Evolutionary conservation across 306 rosid species (phyloP).

Genomic region (Inga laurina): DNA sequence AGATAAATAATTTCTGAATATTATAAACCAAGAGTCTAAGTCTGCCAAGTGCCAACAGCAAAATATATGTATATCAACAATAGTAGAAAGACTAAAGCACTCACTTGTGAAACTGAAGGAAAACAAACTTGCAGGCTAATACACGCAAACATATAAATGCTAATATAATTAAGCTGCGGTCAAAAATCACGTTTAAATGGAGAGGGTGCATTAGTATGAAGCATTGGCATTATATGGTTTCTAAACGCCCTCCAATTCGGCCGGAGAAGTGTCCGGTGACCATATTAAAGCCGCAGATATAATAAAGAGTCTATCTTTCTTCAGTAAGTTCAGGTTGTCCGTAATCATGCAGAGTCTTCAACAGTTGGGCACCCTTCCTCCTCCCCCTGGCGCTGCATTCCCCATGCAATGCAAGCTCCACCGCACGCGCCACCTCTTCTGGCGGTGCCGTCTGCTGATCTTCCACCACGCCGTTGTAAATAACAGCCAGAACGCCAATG

Average conservation of each 20-base stretch:
- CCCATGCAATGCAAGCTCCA: constrained; percentile 74
- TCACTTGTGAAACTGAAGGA: not conserved
- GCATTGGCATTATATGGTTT: not conserved
- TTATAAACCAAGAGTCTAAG: not conserved
- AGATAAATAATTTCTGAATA: not conserved
- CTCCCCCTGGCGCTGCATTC: constrained; percentile 79
- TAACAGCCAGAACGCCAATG: constrained; percentile 74
- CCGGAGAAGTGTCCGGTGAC: not conserved
- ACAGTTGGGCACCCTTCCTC: constrained; percentile 73
- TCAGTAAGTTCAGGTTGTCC: not conserved
- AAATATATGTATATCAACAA: not conserved
- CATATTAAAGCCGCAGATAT: not conserved
- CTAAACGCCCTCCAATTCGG: not conserved
- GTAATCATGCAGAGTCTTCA: constrained; percentile 49
- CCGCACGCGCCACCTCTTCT: constrained; percentile 97
- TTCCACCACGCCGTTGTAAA: constrained; percentile 42
- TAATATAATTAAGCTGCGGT: not conserved
- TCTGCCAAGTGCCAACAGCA: not conserved
- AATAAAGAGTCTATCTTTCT: not conserved
- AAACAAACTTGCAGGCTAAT: not conserved
- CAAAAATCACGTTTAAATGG: not conserved
- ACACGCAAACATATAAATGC: not conserved
- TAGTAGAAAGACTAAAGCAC: not conserved
- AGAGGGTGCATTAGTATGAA: not conserved
- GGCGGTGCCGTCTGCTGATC: constrained; percentile 61